Base-by-base conservation (phyloP, 805 yeast genomes). In the Hagleromyces aurorensis region DNA sequence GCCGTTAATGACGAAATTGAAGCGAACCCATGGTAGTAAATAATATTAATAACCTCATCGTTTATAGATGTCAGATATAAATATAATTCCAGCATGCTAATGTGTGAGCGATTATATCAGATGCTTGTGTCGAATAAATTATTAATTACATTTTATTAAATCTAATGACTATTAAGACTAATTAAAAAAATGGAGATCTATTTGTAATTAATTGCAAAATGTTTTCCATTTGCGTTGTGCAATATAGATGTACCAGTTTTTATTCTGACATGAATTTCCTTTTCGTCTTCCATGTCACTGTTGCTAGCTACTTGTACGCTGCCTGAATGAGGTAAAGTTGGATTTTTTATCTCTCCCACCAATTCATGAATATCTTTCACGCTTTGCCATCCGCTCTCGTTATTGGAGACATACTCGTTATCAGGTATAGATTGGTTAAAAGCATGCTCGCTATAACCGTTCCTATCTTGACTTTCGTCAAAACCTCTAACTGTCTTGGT, bases 1-100 rank as follows among this genome's bases (percentile, higher is more conserved):
- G 64, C 75, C 47, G 70, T 65, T 4, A 57, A 50, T 11, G 67
- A 64, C 13, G 75, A 69, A n/a, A 64, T 70, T 11, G 78, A 72
- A 29, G 57, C 59, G 3, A 80, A 80, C 45, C 91, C 87, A 4
- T 80, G 91, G 91, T 57, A 35, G 39, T 23, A 7, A 10, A 25
- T 21, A 23, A 23, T n/a, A n/a, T n/a, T n/a, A n/a, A n/a, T n/a
- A n/a, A n/a, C n/a, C n/a, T n/a, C n/a, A n/a, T n/a, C n/a, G n/a
- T n/a, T n/a, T n/a, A n/a, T n/a, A n/a, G n/a, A n/a, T n/a, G n/a
- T n/a, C n/a, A n/a, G 28, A 19, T 30, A 20, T 29, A 16, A 9
- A 17, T 22, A 18, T 16, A 11, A 23, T 9, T 11, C 3, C 26
- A 21, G 1, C 19, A 17, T 11, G 27, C 15, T 11, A 9, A 22